These are phyloP conservation scores for Chamaecyparis obtusa DNA, from an alignment of 75 land plant species.

Conservation along the genomic window DNA sequence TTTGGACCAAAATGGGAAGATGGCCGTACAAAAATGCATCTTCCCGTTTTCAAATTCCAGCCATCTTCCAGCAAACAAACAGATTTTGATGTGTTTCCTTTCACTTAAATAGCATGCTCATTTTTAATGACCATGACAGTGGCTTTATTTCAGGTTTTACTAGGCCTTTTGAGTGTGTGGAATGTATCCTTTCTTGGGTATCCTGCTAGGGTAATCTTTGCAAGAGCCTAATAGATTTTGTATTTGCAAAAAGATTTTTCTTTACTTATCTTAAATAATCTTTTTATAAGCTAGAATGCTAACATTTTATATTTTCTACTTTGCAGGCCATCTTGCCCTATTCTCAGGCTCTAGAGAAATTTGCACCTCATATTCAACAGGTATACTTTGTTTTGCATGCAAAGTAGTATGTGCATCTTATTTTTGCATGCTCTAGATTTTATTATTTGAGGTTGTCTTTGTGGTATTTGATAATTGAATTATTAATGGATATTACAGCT, in stretches of 20 bases:
- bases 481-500: conserved; percentile 43
- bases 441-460: not conserved
- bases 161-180: conserved; percentile 95
- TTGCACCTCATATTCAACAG: conserved; percentile 99
- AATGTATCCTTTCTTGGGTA: conserved; percentile 91
- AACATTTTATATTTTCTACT: not conserved
- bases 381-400: conserved; percentile 23
- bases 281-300: not conserved
- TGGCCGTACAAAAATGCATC: too few species aligned
- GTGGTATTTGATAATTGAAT: not conserved
- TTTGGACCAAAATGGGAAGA: too few species aligned
- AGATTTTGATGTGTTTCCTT: not conserved
- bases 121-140: not conserved
- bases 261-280: not conserved
- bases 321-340: conserved; percentile 92
- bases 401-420: not conserved
- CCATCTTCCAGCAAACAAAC: too few species aligned
- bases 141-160: conserved; percentile 72
- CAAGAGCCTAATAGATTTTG: not conserved
- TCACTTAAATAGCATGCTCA: not conserved
- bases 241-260: not conserved
- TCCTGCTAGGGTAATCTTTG: conserved; percentile 78
- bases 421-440: not conserved
- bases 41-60: too few species aligned
- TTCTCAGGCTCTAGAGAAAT: conserved; percentile 90